phyloP scores from a whole-genome alignment of 2,329 filamentous ascomycete species.

The Trematosphaeria pertusa region DNA sequence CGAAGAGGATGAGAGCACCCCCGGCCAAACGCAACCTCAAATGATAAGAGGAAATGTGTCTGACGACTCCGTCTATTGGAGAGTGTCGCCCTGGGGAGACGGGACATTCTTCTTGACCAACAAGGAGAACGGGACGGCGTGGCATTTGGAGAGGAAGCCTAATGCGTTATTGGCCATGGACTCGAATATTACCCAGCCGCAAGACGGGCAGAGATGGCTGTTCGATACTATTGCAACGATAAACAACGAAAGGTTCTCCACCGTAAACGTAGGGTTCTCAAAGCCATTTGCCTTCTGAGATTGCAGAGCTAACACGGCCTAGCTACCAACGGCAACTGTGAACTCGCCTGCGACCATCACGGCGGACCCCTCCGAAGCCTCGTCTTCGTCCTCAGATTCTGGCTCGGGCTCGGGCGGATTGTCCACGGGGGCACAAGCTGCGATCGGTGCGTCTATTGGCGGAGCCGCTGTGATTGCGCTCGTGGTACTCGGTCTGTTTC shows the following conservation, averaged over 20 bases:
- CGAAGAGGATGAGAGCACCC: constrained; percentile 12
- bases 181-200: constrained; percentile 22
- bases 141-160: constrained; percentile 19
- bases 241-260: constrained; percentile 22
- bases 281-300: not conserved
- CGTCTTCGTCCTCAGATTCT: constrained; percentile 4
- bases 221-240: constrained; percentile 20
- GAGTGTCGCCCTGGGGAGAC: constrained; percentile 27
- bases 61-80: constrained; percentile 30
- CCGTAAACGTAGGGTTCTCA: constrained; percentile 15
- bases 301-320: constrained; percentile 2
- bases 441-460: constrained; percentile 25
- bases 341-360: constrained; percentile 2
- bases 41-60: constrained; percentile 26
- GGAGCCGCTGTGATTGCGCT: constrained; percentile 47
- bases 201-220: constrained; percentile 19
- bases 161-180: constrained; percentile 15
- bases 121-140: constrained; percentile 22
- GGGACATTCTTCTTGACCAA: constrained; percentile 28
- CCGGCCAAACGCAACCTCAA: constrained; percentile 16
- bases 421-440: constrained; percentile 27
- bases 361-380: not conserved
- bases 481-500: constrained; percentile 71
- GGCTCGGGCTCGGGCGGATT: constrained; percentile 19
- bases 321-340: constrained; percentile 10